Evolutionary conservation across 2,329 filamentous ascomycete genomes (phyloP).

Genomic region (Diaporthe destruens): DNA sequence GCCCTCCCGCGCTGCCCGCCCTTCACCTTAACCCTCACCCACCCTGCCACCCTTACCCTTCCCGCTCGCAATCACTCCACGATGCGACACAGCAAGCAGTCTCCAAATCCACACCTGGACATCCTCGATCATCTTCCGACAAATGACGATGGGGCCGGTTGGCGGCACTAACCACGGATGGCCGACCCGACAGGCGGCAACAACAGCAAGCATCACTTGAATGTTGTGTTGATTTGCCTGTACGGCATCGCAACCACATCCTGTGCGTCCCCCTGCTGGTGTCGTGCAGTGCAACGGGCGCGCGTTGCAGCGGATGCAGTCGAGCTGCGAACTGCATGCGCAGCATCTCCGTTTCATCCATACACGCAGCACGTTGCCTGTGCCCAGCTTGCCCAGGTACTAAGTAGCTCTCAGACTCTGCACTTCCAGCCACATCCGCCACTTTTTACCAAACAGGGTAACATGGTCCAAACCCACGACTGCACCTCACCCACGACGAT

Average conservation of each 20-base stretch:
- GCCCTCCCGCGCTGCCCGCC: neutral
- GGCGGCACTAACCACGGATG: neutral
- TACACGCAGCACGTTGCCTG: neutral
- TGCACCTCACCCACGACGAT: slow-evolving; percentile 8
- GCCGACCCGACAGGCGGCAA: neutral
- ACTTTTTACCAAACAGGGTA: neutral
- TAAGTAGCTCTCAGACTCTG: too few species aligned
- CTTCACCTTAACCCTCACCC: slow-evolving; percentile 12
- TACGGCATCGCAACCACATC: slow-evolving; percentile 8
- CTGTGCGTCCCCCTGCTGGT: slow-evolving; percentile 19
- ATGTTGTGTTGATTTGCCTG: too few species aligned
- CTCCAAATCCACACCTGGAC: neutral
- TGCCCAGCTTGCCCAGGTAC: neutral
- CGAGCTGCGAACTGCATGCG: slow-evolving; percentile 32
- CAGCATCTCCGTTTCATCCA: slow-evolving; percentile 29
- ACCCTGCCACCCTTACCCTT: neutral
- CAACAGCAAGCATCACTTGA: too few species aligned
- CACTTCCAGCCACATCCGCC: slow-evolving; percentile 3
- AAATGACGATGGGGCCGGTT: neutral
- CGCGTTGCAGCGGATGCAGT: slow-evolving; percentile 20
- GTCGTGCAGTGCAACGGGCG: slow-evolving; percentile 23
- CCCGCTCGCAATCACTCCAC: neutral
- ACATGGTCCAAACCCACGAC: neutral
- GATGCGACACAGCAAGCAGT: neutral
- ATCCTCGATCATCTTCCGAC: slow-evolving; percentile 27